Evolutionary conservation across 1,284 basidiomycete genomes (phyloP).

Genomic region (Lignosus rhinocerotis): DNA sequence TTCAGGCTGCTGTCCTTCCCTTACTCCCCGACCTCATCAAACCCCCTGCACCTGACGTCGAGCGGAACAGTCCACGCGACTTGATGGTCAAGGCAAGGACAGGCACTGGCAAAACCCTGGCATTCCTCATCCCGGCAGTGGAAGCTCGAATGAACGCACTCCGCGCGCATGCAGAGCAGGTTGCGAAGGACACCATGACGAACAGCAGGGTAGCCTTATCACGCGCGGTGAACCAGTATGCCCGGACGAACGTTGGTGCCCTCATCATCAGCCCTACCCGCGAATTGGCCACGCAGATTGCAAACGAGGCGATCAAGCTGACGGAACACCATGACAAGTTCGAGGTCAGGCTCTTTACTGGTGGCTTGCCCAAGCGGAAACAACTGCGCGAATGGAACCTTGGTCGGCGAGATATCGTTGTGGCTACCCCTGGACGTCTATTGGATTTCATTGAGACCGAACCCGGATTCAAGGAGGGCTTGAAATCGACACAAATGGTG

Average conservation of each 20-base stretch:
- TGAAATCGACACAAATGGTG: slow-evolving; percentile 63
- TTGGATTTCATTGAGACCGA: slow-evolving; percentile 77
- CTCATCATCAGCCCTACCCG: slow-evolving; percentile 93
- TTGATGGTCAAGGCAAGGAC: slow-evolving; percentile 87
- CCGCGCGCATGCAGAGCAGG: slow-evolving; percentile 40
- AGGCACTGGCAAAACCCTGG: slow-evolving; percentile 91
- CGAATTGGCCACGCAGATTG: slow-evolving; percentile 94
- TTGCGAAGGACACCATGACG: slow-evolving; percentile 41
- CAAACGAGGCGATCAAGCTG: slow-evolving; percentile 78
- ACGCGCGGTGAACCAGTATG: slow-evolving; percentile 39
- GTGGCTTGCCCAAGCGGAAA: slow-evolving; percentile 67
- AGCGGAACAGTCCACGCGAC: slow-evolving; percentile 48
- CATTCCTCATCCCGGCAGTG: slow-evolving; percentile 88
- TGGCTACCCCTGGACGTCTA: slow-evolving; percentile 91
- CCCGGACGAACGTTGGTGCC: slow-evolving; percentile 61
- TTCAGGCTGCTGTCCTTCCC: slow-evolving; percentile 82
- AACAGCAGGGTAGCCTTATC: slow-evolving; percentile 35
- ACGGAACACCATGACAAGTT: slow-evolving; percentile 66
- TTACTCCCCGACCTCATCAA: slow-evolving; percentile 59
- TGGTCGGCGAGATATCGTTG: slow-evolving; percentile 81
- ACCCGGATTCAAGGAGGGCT: slow-evolving; percentile 51
- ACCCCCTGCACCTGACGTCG: slow-evolving; percentile 42
- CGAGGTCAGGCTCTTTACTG: slow-evolving; percentile 79
- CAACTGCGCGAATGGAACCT: slow-evolving; percentile 73
- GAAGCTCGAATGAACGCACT: slow-evolving; percentile 68